Conservation (phyloP, 306 rosid genomes). For the Amphicarpaea edgeworthii region DNA sequence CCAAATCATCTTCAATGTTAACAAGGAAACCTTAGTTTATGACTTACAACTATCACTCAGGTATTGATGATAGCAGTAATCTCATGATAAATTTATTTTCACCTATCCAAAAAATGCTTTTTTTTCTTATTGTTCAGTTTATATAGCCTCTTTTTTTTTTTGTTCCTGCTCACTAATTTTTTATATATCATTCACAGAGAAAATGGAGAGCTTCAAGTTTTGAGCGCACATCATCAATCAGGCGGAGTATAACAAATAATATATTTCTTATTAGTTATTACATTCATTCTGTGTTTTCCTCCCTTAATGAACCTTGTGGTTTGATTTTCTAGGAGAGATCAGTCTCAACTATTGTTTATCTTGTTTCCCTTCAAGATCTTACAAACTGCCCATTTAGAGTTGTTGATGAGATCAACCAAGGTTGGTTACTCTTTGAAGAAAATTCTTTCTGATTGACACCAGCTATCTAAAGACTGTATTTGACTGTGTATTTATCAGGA, state of each 20-base stretch:
- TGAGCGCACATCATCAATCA: conserved; percentile 96
- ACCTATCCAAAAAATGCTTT: conserved; percentile 3
- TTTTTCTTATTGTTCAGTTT: neutral
- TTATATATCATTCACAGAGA: conserved; percentile 55
- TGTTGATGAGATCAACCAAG: conserved; percentile 98
- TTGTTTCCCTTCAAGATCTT: conserved; percentile 96
- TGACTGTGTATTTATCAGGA: conserved; percentile 57
- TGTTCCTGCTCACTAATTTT: conserved; percentile 32
- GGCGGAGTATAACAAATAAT: conserved; percentile 80
- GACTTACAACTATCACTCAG: neutral
- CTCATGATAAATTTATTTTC: conserved; percentile 8
- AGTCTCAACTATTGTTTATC: conserved; percentile 95
- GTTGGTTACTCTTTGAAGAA: conserved; percentile 53
- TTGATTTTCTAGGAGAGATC: conserved; percentile 77
- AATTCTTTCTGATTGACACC: conserved; percentile 37
- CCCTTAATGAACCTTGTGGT: conserved; percentile 32
- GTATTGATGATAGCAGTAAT: neutral
- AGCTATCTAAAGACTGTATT: conserved; percentile 23
- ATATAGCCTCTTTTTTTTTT: conserved; percentile 1
- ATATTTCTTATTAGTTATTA: conserved; percentile 32
- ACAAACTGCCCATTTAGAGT: conserved; percentile 98
- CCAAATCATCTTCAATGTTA: conserved; percentile 24
- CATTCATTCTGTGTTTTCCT: conserved; percentile 25
- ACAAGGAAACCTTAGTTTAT: neutral
- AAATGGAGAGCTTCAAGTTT: conserved; percentile 80